Percentiles rank a stretch among this genome's conserved stretches.
These are phyloP conservation scores for Bipolaris gigantea DNA, from an alignment of 2,329 filamentous ascomycete species.

Conservation along the genomic window DNA sequence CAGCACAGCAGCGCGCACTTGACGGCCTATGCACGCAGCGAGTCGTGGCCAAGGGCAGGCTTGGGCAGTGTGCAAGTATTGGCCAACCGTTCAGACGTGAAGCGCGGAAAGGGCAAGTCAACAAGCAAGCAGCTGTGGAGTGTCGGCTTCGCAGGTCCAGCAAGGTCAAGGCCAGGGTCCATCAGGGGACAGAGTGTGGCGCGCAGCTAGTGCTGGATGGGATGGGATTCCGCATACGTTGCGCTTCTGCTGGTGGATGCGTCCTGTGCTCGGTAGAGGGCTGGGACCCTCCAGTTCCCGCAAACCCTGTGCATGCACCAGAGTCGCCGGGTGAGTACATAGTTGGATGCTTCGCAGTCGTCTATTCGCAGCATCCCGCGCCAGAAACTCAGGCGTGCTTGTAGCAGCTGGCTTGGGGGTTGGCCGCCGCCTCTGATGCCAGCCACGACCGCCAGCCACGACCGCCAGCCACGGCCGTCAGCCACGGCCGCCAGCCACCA, in stretches of 20 bases:
- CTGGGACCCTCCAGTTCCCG: conserved; percentile 12
- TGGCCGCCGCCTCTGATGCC: conserved; percentile 2
- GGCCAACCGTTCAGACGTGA: conserved; percentile 14
- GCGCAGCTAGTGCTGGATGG: conserved; percentile 10
- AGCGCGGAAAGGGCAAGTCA: conserved; percentile 7
- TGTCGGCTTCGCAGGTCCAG: conserved; percentile 8
- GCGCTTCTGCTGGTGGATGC: conserved; percentile 9
- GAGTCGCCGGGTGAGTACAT: not conserved
- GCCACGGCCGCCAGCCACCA: too few species aligned
- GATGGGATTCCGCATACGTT: conserved; percentile 14
- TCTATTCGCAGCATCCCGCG: not conserved
- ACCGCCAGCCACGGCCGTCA: too few species aligned
- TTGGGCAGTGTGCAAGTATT: conserved; percentile 8
- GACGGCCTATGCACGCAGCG: conserved; percentile 14
- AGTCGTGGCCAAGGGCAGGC: conserved; percentile 14
- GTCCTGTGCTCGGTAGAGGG: conserved; percentile 10
- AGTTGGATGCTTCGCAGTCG: too few species aligned
- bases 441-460: not conserved
- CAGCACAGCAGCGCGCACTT: conserved; percentile 6
- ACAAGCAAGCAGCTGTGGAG: conserved; percentile 14
- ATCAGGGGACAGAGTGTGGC: conserved; percentile 15
- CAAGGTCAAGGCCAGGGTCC: conserved; percentile 10
- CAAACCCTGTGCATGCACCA: conserved; percentile 7
- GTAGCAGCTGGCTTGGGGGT: not conserved
- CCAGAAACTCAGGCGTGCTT: not conserved